Base-by-base conservation (phyloP, 2,329 filamentous ascomycete genomes). In the Fusarium domesticum region DNA sequence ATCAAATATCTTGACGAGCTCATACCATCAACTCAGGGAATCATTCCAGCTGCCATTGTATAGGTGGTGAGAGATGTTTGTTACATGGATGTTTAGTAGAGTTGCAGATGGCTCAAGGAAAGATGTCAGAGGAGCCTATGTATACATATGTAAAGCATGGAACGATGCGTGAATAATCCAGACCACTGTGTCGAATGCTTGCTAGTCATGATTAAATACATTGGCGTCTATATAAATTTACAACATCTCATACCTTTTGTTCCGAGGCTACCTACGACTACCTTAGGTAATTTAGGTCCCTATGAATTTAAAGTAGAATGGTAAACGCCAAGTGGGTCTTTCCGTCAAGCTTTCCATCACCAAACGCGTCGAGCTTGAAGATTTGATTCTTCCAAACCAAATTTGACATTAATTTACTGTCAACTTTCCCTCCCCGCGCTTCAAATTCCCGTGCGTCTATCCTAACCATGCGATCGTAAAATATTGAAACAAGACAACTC, bases 381-480 rank as follows among this genome's bases (percentile, higher is more conserved):
- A 18, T 42, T 16, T 39, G 42, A n/a, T 15, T 35, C n/a, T 7
- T 33, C 31, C 33, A 28, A 28, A 28, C 23, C 23, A 28, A 28
- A 28, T 28, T 28, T 28, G 23, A 28, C 23, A 28, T 28, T 10
- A 12, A 28, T 12, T 28, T 4, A 28, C 14, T 28, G 5, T 28
- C 14, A 3, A 28, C 23, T 10, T 10, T 28, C 7, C 10, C 10
- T 28, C 23, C 23, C 14, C 14, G 10, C 23, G 3, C 23, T 28
- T 28, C 23, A 11, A n/a, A 5, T 28, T 28, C 25, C 25, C 16
- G 17, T 38, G 31, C 34, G 18, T 3, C 6, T 41, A 11, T 12
- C 16, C 35, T 18, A 41, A 39, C 2, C 17, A 62, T 62, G 59
- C 48, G 31, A 47, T 40, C 4, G 30, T 59, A 51, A 18, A n/a